Conservation (phyloP, 371 early-diverging fungal species). For the Vairimorpha apis region DNA sequence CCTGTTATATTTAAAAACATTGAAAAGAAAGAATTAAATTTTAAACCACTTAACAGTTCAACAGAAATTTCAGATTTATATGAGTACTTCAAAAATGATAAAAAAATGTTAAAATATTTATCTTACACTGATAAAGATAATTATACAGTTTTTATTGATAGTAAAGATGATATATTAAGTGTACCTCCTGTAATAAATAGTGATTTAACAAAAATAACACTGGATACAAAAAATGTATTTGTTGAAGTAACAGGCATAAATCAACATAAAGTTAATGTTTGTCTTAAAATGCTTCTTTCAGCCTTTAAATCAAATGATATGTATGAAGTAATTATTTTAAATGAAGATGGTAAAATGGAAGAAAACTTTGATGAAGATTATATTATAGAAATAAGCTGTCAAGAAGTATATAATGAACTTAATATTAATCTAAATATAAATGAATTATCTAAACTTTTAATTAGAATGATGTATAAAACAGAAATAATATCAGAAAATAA, state of each 20-base stretch:
- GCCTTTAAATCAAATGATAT: constrained; percentile 65
- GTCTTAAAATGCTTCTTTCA: constrained; percentile 53
- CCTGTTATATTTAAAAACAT: constrained; percentile 89
- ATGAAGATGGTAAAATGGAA: constrained; percentile 66
- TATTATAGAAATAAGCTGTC: constrained; percentile 68
- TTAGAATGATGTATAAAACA: constrained; percentile 63
- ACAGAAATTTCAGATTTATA: constrained; percentile 80
- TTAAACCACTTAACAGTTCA: constrained; percentile 75
- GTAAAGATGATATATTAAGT: constrained; percentile 74
- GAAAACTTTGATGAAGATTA: constrained; percentile 72
- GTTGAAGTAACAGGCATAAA: constrained; percentile 97
- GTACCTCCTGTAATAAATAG: constrained; percentile 99
- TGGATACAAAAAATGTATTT: constrained; percentile 88
- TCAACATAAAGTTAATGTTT: constrained; percentile 62
- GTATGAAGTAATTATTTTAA: constrained; percentile 68
- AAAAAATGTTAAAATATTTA: constrained; percentile 78
- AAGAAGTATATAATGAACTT: constrained; percentile 67
- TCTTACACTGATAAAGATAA: constrained; percentile 80
- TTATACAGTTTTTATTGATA: constrained; percentile 77
- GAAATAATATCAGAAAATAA: constrained; percentile 65
- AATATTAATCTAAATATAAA: constrained; percentile 33
- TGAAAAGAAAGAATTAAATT: constrained; percentile 76
- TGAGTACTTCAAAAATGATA: constrained; percentile 75
- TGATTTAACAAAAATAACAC: constrained; percentile 86
- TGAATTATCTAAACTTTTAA: constrained; percentile 32